Evolutionary conservation across 495 filamentous ascomycete genomes (phyloP).

Genomic region (Trichoderma parareesei): DNA sequence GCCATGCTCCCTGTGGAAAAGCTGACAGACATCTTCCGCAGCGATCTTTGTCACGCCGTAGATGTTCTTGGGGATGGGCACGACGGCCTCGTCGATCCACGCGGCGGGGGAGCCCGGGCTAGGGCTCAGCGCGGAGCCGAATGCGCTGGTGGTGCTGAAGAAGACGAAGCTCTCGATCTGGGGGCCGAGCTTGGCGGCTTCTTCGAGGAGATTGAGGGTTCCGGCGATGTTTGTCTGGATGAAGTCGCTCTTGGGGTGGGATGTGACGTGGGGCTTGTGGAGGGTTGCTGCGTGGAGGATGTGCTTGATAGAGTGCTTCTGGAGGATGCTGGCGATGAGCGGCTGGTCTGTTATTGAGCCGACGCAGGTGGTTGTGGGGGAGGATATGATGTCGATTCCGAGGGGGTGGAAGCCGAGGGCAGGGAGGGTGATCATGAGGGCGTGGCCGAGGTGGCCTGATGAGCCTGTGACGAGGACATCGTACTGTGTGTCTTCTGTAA

Average conservation of each 20-base stretch:
- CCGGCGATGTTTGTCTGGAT: conserved; percentile 22
- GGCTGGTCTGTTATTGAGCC: conserved; percentile 18
- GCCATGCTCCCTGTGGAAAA: conserved; percentile 13
- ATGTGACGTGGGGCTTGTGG: conserved; percentile 24
- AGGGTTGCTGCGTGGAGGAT: conserved; percentile 27
- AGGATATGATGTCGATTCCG: conserved; percentile 23
- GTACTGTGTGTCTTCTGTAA: not conserved
- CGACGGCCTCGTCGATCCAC: conserved; percentile 23
- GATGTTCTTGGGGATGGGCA: conserved; percentile 22
- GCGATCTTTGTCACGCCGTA: conserved; percentile 24
- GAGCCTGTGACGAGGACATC: conserved; percentile 27
- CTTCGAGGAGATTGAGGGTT: conserved; percentile 20
- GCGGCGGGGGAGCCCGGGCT: conserved; percentile 15
- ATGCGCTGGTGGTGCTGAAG: conserved; percentile 25
- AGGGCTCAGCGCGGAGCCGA: conserved; percentile 19
- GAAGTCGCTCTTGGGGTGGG: conserved; percentile 22
- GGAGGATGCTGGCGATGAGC: conserved; percentile 18
- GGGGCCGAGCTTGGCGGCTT: not conserved
- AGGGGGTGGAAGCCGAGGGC: conserved; percentile 19
- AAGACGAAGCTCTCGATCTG: conserved; percentile 20
- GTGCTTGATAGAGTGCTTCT: conserved; percentile 14
- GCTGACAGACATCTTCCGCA: conserved; percentile 23
- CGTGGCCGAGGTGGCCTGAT: conserved; percentile 24
- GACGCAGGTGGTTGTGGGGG: conserved; percentile 17
- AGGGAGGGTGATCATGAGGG: conserved; percentile 23